phyloP scores from a whole-genome alignment of 1,284 basidiomycete genomes.

The Omphalotus olearius region DNA sequence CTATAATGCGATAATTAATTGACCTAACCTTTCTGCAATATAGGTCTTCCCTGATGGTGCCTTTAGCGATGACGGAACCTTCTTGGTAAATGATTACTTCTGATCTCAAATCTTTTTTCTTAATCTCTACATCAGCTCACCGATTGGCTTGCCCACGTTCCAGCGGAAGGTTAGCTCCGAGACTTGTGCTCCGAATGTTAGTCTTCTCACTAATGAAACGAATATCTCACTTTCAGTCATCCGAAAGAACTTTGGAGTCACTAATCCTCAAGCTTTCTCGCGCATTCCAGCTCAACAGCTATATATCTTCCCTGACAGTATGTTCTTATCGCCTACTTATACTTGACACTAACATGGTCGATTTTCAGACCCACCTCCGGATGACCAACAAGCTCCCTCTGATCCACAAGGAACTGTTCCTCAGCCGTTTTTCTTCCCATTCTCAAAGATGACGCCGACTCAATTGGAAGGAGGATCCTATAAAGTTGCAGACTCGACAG shows the following conservation, averaged over 20 bases:
- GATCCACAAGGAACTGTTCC: slow-evolving; percentile 50
- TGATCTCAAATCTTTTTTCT: background rate
- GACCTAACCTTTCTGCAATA: slow-evolving; percentile 3
- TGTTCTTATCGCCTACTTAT: slow-evolving; percentile 16
- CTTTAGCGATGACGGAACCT: slow-evolving; percentile 67
- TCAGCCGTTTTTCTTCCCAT: slow-evolving; percentile 47
- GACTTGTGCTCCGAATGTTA: background rate
- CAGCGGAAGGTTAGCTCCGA: slow-evolving; percentile 32
- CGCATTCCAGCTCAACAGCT: slow-evolving; percentile 55
- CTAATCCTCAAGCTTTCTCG: slow-evolving; percentile 45
- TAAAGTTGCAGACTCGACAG: slow-evolving; percentile 58
- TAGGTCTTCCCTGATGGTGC: slow-evolving; percentile 62
- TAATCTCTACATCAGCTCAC: slow-evolving; percentile 37
- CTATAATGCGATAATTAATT: background rate
- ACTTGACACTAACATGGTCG: slow-evolving; percentile 5
- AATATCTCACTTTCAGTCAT: slow-evolving; percentile 51
- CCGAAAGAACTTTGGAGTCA: slow-evolving; percentile 64
- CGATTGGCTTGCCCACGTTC: slow-evolving; percentile 64
- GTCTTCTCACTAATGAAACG: slow-evolving; percentile 17
- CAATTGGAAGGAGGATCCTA: slow-evolving; percentile 53
- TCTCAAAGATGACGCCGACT: slow-evolving; percentile 50
- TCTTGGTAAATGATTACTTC: slow-evolving; percentile 39
- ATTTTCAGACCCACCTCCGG: slow-evolving; percentile 28
- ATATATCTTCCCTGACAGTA: slow-evolving; percentile 65
- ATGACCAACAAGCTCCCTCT: slow-evolving; percentile 30